Evolutionary conservation across 1,284 basidiomycete species (phyloP).

Genomic region (Sporisorium scitamineum): DNA sequence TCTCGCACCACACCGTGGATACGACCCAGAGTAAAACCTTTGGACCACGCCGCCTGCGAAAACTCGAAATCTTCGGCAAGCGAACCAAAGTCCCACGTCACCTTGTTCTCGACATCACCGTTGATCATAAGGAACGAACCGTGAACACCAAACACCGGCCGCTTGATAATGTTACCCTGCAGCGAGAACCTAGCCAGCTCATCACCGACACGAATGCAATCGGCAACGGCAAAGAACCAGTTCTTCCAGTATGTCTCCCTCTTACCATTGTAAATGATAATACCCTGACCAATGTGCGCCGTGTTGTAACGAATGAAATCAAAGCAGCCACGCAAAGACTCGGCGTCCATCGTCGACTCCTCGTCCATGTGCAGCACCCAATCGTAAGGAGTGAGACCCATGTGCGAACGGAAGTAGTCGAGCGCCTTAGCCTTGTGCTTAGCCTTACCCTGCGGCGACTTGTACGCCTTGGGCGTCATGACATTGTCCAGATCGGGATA

Average conservation of each 20-base stretch:
- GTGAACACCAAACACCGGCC: conserved; percentile 71
- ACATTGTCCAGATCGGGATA: conserved; percentile 71
- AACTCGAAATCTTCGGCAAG: conserved; percentile 71
- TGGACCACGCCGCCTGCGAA: conserved; percentile 70
- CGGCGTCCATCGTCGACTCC: conserved; percentile 71
- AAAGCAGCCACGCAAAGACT: conserved; percentile 70
- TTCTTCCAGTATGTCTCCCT: conserved; percentile 70
- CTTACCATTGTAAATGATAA: conserved; percentile 71
- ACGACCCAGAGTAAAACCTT: conserved; percentile 70
- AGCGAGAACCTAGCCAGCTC: conserved; percentile 71
- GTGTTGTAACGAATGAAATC: conserved; percentile 70
- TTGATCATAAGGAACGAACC: conserved; percentile 71
- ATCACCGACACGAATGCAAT: conserved; percentile 71
- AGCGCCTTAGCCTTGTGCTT: conserved; percentile 71
- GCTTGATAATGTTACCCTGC: conserved; percentile 70
- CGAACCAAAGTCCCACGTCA: conserved; percentile 68
- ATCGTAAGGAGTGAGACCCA: conserved; percentile 70
- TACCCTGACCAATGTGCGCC: conserved; percentile 71
- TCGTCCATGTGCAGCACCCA: conserved; percentile 71
- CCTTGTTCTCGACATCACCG: conserved; percentile 71
- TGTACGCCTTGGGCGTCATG: conserved; percentile 70
- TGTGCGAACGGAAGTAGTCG: conserved; percentile 70
- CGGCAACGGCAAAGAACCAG: conserved; percentile 71
- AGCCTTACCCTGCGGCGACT: conserved; percentile 70
- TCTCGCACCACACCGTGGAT: conserved; percentile 71